Evolutionary conservation across 768 basidiomycete genomes (phyloP).

Genomic region (Coprinopsis cinerea): DNA sequence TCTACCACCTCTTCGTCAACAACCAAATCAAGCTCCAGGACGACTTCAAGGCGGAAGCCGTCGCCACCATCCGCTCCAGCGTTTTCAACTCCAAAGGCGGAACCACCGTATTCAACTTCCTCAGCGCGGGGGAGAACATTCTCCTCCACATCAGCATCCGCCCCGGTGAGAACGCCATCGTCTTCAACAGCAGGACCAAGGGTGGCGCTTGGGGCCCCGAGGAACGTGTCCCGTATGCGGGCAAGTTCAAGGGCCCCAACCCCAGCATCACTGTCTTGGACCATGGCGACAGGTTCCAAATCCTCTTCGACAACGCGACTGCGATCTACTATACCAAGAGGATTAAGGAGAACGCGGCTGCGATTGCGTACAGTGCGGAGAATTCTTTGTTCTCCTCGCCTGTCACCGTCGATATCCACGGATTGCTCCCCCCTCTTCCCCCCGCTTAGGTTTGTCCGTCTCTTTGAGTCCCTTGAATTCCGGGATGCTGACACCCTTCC

Average conservation of each 20-base stretch:
- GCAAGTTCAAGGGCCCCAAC: background rate
- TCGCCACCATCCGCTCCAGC: background rate
- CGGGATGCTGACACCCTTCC: too few species aligned
- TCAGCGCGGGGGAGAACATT: background rate
- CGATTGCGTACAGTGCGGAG: background rate
- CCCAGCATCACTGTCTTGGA: slow-evolving; percentile 5
- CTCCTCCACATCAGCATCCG: slow-evolving; percentile 9
- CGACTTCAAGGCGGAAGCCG: background rate
- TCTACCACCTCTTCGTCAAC: background rate
- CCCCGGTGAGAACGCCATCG: background rate
- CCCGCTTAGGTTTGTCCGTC: too few species aligned
- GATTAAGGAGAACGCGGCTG: background rate
- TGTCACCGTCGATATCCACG: too few species aligned
- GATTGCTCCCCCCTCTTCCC: too few species aligned
- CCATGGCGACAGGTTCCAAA: slow-evolving; percentile 6
- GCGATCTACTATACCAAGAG: slow-evolving; percentile 5
- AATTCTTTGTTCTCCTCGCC: too few species aligned
- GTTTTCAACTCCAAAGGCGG: background rate
- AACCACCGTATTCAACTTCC: background rate
- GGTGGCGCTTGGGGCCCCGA: slow-evolving; percentile 2
- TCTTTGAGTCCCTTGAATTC: too few species aligned
- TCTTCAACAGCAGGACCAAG: slow-evolving; percentile 2
- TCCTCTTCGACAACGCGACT: slow-evolving; percentile 8
- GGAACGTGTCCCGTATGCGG: slow-evolving; percentile 1
- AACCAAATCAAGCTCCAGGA: background rate